Evolutionary conservation across 306 rosid genomes (phyloP).

Genomic region (Sphenostylis stenocarpa): DNA sequence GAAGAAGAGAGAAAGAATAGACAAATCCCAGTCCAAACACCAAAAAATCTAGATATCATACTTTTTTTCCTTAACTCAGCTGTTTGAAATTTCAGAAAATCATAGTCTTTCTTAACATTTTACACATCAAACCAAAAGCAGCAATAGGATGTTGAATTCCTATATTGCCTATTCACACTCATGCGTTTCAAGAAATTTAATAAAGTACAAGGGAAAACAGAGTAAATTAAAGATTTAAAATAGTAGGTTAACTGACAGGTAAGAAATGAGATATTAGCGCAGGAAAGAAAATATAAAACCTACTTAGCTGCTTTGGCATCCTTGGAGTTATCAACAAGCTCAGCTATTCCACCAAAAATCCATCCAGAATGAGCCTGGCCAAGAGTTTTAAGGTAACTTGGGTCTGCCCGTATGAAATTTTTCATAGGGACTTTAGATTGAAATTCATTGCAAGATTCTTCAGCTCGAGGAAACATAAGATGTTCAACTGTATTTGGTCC

Average conservation of each 20-base stretch:
- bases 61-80: background rate
- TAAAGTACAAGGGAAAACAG: background rate
- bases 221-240: slow-evolving; percentile 18
- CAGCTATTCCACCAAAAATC: slow-evolving; percentile 67
- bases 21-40: background rate
- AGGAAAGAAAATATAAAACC: slow-evolving; percentile 36
- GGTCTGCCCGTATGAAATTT: slow-evolving; percentile 47
- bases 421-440: slow-evolving; percentile 15
- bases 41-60: background rate
- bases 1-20: background rate
- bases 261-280: slow-evolving; percentile 4
- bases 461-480: background rate
- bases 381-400: slow-evolving; percentile 64
- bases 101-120: background rate
- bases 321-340: slow-evolving; percentile 61
- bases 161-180: background rate
- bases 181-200: background rate
- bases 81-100: background rate
- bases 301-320: slow-evolving; percentile 63
- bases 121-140: slow-evolving; percentile 15
- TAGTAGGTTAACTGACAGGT: background rate
- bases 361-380: slow-evolving; percentile 65
- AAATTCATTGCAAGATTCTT: slow-evolving; percentile 23
- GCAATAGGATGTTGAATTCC: background rate
- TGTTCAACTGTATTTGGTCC: slow-evolving; percentile 23